phyloP scores from a whole-genome alignment of 257 asterid genomes.

The Striga asiatica region DNA sequence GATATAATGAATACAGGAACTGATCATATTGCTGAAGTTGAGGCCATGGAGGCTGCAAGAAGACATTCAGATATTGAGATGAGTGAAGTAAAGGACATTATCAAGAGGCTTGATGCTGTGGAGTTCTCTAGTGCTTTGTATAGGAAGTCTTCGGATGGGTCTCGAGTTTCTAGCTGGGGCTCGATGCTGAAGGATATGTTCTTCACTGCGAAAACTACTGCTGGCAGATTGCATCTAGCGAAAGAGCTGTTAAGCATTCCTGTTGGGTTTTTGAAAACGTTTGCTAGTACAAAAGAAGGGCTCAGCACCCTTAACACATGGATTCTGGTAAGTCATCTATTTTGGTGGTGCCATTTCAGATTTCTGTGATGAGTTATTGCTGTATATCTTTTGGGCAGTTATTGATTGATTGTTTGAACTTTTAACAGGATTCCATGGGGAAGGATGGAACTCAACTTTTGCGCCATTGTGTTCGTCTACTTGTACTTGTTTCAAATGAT shows the following conservation, averaged over 20 bases:
- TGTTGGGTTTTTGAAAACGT: constrained; percentile 69
- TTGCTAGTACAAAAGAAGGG: constrained; percentile 87
- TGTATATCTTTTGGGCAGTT: background rate
- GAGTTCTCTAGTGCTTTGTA: constrained; percentile 49
- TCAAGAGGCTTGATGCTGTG: constrained; percentile 61
- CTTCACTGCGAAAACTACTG: constrained; percentile 62
- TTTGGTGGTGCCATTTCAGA: constrained; percentile 14
- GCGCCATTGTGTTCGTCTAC: constrained; percentile 95
- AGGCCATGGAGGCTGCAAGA: constrained; percentile 80
- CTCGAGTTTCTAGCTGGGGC: constrained; percentile 45
- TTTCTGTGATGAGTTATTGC: background rate
- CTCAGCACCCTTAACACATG: constrained; percentile 82
- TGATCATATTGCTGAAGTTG: constrained; percentile 74
- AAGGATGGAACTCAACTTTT: constrained; percentile 97
- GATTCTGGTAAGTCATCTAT: constrained; percentile 59
- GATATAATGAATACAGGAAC: constrained; percentile 68
- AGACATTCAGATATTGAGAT: constrained; percentile 59
- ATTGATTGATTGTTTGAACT: constrained; percentile 13
- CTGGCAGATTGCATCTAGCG: constrained; percentile 82
- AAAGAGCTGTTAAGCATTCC: constrained; percentile 90
- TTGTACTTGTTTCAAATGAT: constrained; percentile 79
- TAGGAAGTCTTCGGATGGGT: constrained; percentile 56
- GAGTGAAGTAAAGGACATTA: constrained; percentile 82
- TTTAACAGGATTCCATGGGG: constrained; percentile 92
- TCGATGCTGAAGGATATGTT: constrained; percentile 72